A percentile compares a stretch with the other conserved stretches of the same genome.
Conservation (phyloP, 306 rosid species). For the Hippophae gyantsensis region DNA sequence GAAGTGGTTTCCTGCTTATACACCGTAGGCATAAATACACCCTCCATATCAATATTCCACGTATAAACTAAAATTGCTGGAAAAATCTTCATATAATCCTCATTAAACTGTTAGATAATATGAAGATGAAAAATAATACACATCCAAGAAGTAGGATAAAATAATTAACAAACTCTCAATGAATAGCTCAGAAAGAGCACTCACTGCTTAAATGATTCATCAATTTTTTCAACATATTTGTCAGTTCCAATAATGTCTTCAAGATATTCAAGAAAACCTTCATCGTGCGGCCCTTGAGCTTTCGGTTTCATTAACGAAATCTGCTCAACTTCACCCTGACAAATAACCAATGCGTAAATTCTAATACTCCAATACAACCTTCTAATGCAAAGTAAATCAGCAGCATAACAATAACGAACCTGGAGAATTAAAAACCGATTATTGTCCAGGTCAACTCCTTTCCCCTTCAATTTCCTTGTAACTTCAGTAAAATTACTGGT, state of each 20-base stretch:
- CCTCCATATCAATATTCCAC: no score
- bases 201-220: slow-evolving; percentile 71
- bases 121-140: neutral
- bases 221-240: slow-evolving; percentile 83
- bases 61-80: no score
- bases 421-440: slow-evolving; percentile 92
- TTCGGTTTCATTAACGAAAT: slow-evolving; percentile 13
- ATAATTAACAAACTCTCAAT: neutral
- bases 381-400: neutral
- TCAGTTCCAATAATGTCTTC: slow-evolving; percentile 93
- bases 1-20: no score
- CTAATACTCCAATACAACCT: slow-evolving; percentile 7
- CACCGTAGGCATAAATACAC: no score
- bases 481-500: slow-evolving; percentile 89
- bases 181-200: slow-evolving; percentile 22
- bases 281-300: slow-evolving; percentile 34
- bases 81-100: no score
- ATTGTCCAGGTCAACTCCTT: slow-evolving; percentile 96
- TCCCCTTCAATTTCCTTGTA: slow-evolving; percentile 83
- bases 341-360: slow-evolving; percentile 24
- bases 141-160: no score
- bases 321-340: slow-evolving; percentile 94
- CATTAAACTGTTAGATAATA: no score
- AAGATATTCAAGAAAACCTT: slow-evolving; percentile 92
- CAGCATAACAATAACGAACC: slow-evolving; percentile 29